Evolutionary conservation across 2,329 filamentous ascomycete genomes (phyloP).

Genomic region (Colletotrichum gigasporum): DNA sequence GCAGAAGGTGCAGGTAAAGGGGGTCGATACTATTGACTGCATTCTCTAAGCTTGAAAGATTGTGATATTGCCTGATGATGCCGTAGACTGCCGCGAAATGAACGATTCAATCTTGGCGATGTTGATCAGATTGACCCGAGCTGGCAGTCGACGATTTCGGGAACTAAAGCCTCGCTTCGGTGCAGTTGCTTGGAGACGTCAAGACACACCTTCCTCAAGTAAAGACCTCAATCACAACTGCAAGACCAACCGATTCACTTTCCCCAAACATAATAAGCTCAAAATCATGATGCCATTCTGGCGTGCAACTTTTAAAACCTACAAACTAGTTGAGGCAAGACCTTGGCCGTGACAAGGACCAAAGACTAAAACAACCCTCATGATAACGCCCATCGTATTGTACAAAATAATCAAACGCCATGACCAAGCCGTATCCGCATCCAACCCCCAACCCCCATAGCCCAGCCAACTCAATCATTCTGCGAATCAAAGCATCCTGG

Average conservation of each 20-base stretch:
- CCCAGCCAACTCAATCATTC: neutral
- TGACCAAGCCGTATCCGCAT: constrained; percentile 5
- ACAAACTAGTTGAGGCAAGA: neutral
- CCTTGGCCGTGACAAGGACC: constrained; percentile 1
- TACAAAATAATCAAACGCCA: constrained; percentile 22
- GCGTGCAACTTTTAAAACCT: constrained; percentile 18
- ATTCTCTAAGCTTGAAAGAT: neutral
- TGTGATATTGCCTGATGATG: neutral
- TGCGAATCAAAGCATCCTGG: constrained; percentile 12
- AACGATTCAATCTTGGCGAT: neutral
- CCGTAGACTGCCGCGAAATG: neutral
- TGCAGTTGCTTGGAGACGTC: neutral
- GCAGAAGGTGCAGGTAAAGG: constrained; percentile 67
- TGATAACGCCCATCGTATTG: constrained; percentile 20
- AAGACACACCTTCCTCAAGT: neutral
- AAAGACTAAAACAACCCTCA: constrained; percentile 6
- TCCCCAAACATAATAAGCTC: neutral
- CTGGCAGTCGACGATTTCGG: too few species aligned
- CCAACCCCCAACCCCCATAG: constrained; percentile 4
- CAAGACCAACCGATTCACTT: neutral
- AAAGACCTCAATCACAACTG: neutral
- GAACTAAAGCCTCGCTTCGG: too few species aligned
- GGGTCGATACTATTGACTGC: neutral
- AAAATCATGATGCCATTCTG: neutral
- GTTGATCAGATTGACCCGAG: too few species aligned